Evolutionary conservation across 2,329 filamentous ascomycete species (phyloP), one percentile per base, ranked within the genome.

Genomic region (Pyrenophora seminiperda): DNA sequence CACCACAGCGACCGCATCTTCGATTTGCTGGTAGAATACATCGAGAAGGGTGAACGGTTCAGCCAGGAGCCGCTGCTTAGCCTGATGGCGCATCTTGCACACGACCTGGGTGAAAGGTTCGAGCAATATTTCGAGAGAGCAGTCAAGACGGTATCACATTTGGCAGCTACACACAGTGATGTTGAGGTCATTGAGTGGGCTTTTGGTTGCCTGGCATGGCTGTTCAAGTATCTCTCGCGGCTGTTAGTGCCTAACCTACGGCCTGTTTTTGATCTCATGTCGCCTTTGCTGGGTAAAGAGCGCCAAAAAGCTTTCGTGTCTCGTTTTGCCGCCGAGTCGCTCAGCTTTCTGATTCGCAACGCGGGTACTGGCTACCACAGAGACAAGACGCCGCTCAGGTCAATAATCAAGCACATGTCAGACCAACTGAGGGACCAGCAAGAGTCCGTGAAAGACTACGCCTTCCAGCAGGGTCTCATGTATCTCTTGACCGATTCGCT

Each of bases 171-270:
- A 63, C 85, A 90, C 44, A 81, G 89, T 48, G 88, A 90, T 66
- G 86, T 90, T 19, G 90, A 92, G 56, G 91, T 95, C n/a, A 90
- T 97, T 41, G 94, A 99, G 76, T 97, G 93, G 92, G 93, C 90
- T 41, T 99, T 99, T 75, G 91, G 88, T 10, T 92, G 90, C 62
- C 79, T 99, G 47, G 91, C 94, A 37, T 99, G 95, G 80, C 80
- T 97, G 32, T 97, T 99, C 83, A 99, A 99, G 71, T 97, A 97
- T 68, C 83, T 99, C 4, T 95, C 91, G 2, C 86, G 90, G 57
- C 81, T 97, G 0, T 76, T 99, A 17, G 89, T 94, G 0, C 88
- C 91, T 3, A 90, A 99, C 67, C 76, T 99, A 56, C 81, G 89
- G 54, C 91, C 93, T 38, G 87, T 95, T 2, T 92, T 91, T 68